Evolutionary conservation across 139 green algal genomes (phyloP), one percentile per base, ranked within the genome.

Genomic region (Tetradesmus obliquus): DNA sequence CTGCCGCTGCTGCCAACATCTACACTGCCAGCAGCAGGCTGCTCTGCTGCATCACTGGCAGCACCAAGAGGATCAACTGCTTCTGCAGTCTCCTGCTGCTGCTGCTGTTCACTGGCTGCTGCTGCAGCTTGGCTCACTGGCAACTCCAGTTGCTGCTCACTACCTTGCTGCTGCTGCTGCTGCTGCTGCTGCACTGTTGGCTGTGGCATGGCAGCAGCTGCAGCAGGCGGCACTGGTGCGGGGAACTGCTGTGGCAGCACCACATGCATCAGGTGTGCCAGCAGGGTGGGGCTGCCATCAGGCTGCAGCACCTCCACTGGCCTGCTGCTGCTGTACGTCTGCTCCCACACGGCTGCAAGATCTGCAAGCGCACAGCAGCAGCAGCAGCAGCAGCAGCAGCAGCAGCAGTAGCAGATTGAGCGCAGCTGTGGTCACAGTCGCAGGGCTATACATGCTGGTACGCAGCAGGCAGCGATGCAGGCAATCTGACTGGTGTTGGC

Each of bases 261-360:
- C 10, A 82, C 24, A 19, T 85, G 58, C 69, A 96, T 69, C 32
- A 92, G 82, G n/a, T 95, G 57, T 2, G 87, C 91, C 24, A 95
- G 79, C 57, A 89, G 91, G 69, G 92, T 87, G n/a, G 45, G 81
- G 19, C 55, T 88, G 24, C 93, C 92, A 66, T 93, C 91, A 9
- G 91, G 55, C 22, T 80, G 87, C 6, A 72, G 58, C 5, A 88
- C 86, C 2, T 90, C 82, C 13, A 93, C 57, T 3, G 92, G 92
- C 13, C 94, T 86, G 17, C 90, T 94, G 24, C 88, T 96, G 85
- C 24, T 88, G 32, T 69, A 69, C 5, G 91, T 88, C 45, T 84
- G 72, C 19, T 93, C 93, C 94, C 94, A 94, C 54, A 89, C 45
- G 5, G 19, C 54, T 62, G 87, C n/a, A 60, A 20, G 6, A 7